A percentile compares a stretch with the other conserved stretches of the same genome.
Evolutionary conservation across 225 moss, liverwort and hornwort genomes (phyloP).

Genomic region (Rhytidiadelphus loreus): DNA sequence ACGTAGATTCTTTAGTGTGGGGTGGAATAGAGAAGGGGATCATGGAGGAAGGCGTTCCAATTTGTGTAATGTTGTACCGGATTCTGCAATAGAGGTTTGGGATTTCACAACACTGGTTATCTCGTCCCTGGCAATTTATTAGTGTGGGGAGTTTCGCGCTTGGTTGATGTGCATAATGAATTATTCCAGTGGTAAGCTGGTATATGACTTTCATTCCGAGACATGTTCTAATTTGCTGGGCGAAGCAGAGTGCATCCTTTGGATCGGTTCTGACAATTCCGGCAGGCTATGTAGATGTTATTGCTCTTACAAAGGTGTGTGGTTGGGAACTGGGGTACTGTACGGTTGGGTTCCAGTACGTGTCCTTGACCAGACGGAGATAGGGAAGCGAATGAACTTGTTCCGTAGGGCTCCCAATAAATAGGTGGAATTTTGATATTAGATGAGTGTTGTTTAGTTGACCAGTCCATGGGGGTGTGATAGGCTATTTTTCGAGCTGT

Average conservation of each 20-base stretch:
- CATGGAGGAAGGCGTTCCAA: slow-evolving; percentile 9
- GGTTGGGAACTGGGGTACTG: neutral
- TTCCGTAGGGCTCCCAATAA: neutral
- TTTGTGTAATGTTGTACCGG: slow-evolving; percentile 23
- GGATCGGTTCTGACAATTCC: neutral
- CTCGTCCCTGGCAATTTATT: neutral
- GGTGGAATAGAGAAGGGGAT: slow-evolving; percentile 15
- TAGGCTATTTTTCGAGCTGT: neutral
- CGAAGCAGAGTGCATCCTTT: neutral
- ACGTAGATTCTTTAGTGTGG: slow-evolving; percentile 9
- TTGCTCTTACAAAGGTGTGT: neutral
- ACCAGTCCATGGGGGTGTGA: neutral
- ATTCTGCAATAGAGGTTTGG: slow-evolving; percentile 39
- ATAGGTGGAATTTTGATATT: neutral
- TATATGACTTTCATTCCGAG: neutral
- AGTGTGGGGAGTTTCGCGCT: neutral
- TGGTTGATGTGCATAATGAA: neutral
- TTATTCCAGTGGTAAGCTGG: slow-evolving; percentile 12
- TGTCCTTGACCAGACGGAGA: neutral
- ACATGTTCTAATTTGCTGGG: neutral
- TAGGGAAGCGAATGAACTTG: neutral
- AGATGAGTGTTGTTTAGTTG: neutral
- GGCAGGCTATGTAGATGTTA: neutral
- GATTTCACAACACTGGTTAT: neutral
- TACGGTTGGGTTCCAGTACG: neutral